A percentile compares a stretch with the other conserved stretches of the same genome.
These are phyloP conservation scores for Seminavis robusta DNA, from an alignment of 108 stramenopile genomes.

Conservation along the genomic window DNA sequence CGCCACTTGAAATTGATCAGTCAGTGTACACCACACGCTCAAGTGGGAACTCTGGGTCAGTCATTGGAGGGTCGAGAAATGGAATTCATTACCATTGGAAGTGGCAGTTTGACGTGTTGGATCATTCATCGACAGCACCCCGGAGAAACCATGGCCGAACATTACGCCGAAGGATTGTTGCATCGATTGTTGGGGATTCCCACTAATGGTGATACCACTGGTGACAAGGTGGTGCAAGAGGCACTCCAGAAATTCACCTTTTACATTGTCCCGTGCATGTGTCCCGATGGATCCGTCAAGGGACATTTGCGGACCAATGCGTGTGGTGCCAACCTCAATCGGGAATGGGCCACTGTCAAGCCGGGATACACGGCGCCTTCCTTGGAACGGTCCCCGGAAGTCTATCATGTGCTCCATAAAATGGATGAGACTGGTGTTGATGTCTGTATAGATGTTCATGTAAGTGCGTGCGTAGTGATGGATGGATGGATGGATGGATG, in stretches of 20 bases:
- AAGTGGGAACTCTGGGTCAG: slow-evolving; percentile 57
- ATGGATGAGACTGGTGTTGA: slow-evolving; percentile 85
- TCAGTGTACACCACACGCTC: slow-evolving; percentile 40
- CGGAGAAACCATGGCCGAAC: slow-evolving; percentile 77
- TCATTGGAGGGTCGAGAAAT: slow-evolving; percentile 68
- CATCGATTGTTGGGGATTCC: slow-evolving; percentile 54
- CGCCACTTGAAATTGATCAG: slow-evolving; percentile 67
- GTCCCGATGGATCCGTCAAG: slow-evolving; percentile 75
- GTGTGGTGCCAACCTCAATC: slow-evolving; percentile 77
- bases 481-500: no score
- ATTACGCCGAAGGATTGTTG: slow-evolving; percentile 34
- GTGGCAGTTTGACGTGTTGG: slow-evolving; percentile 60
- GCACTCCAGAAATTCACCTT: slow-evolving; percentile 60
- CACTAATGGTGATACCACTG: slow-evolving; percentile 24
- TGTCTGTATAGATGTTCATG: slow-evolving; percentile 82
- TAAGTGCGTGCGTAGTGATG: no score
- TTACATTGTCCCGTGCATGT: slow-evolving; percentile 85
- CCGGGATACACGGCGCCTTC: slow-evolving; percentile 76
- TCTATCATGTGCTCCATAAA: slow-evolving; percentile 64
- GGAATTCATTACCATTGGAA: slow-evolving; percentile 62
- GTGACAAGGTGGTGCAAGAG: slow-evolving; percentile 41
- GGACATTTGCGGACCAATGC: slow-evolving; percentile 84
- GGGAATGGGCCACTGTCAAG: slow-evolving; percentile 83
- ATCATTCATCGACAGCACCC: slow-evolving; percentile 85
- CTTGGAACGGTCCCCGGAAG: slow-evolving; percentile 77